Percentiles rank a stretch among this genome's conserved stretches.
These are phyloP conservation scores for Neurospora discreta DNA, from an alignment of 495 filamentous ascomycete genomes.

Conservation along the genomic window DNA sequence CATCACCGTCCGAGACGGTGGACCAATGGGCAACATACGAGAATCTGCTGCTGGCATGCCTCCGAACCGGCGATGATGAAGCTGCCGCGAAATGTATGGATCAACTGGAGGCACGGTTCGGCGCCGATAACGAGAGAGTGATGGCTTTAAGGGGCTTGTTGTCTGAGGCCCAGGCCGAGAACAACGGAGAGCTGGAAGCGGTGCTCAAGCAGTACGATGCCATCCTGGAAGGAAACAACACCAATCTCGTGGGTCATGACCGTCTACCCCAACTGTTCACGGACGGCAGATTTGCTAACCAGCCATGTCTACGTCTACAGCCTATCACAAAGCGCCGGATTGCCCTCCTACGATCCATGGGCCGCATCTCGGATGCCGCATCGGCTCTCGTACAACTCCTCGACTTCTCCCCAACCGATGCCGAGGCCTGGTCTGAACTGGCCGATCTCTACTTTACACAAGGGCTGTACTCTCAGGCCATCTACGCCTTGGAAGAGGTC, in stretches of 20 bases:
- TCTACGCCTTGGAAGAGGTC: slow-evolving; percentile 85
- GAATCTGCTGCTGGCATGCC: slow-evolving; percentile 70
- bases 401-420: slow-evolving; percentile 77
- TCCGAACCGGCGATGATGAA: slow-evolving; percentile 75
- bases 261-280: background rate
- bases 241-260: slow-evolving; percentile 58
- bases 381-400: slow-evolving; percentile 61
- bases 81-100: slow-evolving; percentile 65
- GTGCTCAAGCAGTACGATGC: slow-evolving; percentile 68
- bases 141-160: slow-evolving; percentile 73
- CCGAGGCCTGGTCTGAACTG: slow-evolving; percentile 89
- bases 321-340: slow-evolving; percentile 78
- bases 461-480: slow-evolving; percentile 66
- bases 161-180: slow-evolving; percentile 69
- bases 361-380: slow-evolving; percentile 58
- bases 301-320: slow-evolving; percentile 27
- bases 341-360: slow-evolving; percentile 65
- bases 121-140: slow-evolving; percentile 67
- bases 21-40: slow-evolving; percentile 77
- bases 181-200: slow-evolving; percentile 48
- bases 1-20: slow-evolving; percentile 51
- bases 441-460: slow-evolving; percentile 72
- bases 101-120: slow-evolving; percentile 67
- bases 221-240: slow-evolving; percentile 58
- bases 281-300: slow-evolving; percentile 11